Evolutionary conservation across 805 yeast species (phyloP), one percentile per base, ranked within the genome.

Genomic region (Suhomyces prunicola): DNA sequence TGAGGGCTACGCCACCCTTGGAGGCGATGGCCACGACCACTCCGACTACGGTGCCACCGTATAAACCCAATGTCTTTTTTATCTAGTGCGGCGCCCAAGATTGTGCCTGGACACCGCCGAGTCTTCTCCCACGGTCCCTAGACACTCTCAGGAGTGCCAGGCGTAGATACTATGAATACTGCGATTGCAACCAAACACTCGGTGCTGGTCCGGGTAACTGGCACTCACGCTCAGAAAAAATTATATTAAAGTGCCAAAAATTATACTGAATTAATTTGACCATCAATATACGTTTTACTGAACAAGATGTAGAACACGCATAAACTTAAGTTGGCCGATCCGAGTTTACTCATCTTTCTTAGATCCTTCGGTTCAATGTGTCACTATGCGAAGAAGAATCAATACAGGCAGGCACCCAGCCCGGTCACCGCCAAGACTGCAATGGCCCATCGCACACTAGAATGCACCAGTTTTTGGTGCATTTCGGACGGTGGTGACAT

Each of bases 271-370:
- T 4, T 24, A 17, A 17, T 6, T 23, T 42, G n/a, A 13, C 23
- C n/a, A 22, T 26, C 29, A 42, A 24, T 42, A 22, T 23, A 23
- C 46, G 31, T n/a, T 42, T 24, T 17, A n/a, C 23, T 13, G 7
- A 24, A 22, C 31, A 17, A 23, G 44, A 19, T 46, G 53, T 47
- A 52, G 50, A 36, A n/a, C 27, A 45, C 72, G 77, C 77, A 70
- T 66, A 71, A 53, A 73, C 78, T 75, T 75, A 74, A 75, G 79
- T 75, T 74, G 79, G 50, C 74, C 76, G 78, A 61, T 71, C 36
- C 61, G 59, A 55, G 60, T 60, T 55, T 49, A 45, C 44, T 23
- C 47, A 26, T 24, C 26, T 24, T 44, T 24, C 57, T 53, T 60
- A 49, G 71, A 69, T 52, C 69, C 76, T 70, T 67, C 78, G 77